Percentiles rank a stretch among this genome's conserved stretches.
phyloP scores from a whole-genome alignment of 2,329 filamentous ascomycete genomes.

The Neonectria ditissima region DNA sequence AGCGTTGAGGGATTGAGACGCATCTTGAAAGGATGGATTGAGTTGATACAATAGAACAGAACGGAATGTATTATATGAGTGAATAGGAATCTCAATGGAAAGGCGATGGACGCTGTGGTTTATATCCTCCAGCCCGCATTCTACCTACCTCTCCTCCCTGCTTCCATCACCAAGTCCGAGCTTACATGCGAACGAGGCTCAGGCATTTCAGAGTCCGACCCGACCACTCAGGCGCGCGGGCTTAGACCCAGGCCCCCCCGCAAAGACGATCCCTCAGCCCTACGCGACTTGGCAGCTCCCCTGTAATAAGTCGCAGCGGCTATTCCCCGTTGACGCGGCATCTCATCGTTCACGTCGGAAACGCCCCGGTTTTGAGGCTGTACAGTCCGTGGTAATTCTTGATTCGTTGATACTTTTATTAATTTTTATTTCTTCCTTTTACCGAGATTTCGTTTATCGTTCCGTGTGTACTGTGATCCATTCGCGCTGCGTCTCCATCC shows the following conservation, averaged over 20 bases:
- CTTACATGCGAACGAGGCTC: neutral
- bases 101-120: neutral
- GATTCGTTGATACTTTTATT: neutral
- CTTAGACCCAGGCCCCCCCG: neutral
- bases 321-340: neutral
- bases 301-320: neutral
- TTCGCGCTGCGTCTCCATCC: constrained; percentile 16
- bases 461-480: constrained; percentile 21
- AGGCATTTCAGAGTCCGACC: constrained; percentile 23
- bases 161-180: neutral
- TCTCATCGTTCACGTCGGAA: neutral
- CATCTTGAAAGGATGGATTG: constrained; percentile 28
- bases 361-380: constrained; percentile 8
- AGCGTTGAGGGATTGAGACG: constrained; percentile 26
- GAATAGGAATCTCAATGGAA: neutral
- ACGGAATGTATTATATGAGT: neutral
- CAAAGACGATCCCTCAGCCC: neutral
- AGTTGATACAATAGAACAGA: neutral
- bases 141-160: neutral
- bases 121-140: neutral
- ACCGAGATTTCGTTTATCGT: neutral
- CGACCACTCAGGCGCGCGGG: constrained; percentile 14
- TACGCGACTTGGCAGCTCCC: neutral
- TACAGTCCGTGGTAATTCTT: neutral
- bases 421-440: too few relatives aligned